Evolutionary conservation across 129 eudicot genomes (phyloP).

Genomic region (Glebionis coronaria): DNA sequence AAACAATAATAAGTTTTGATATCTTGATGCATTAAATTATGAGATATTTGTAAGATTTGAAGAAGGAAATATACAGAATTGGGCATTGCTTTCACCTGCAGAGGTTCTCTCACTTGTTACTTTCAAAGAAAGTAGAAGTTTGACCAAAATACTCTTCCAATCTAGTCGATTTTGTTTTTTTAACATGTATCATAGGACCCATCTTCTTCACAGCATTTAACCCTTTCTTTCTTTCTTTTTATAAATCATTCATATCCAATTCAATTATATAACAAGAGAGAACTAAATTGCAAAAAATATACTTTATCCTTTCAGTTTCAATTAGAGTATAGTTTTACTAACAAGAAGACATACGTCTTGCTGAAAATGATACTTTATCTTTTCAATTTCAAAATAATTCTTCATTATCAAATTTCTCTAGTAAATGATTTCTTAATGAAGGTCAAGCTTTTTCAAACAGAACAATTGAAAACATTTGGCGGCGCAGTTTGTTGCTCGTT

Average conservation of each 20-base stretch:
- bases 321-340: too few relatives aligned
- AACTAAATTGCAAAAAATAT: neutral
- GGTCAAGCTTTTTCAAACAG: too few relatives aligned
- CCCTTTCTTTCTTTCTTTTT: conserved; percentile 6
- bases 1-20: too few relatives aligned
- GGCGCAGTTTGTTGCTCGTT: too few relatives aligned
- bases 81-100: conserved; percentile 41
- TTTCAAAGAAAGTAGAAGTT: conserved; percentile 63
- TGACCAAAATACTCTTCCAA: conserved; percentile 46
- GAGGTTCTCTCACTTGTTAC: conserved; percentile 62
- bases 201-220: conserved; percentile 29
- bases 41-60: neutral
- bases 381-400: too few relatives aligned
- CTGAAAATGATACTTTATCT: neutral
- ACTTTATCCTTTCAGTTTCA: too few relatives aligned
- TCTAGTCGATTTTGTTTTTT: conserved; percentile 53
- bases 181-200: conserved; percentile 18
- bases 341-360: neutral
- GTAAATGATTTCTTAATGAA: too few relatives aligned
- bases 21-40: neutral
- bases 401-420: too few relatives aligned
- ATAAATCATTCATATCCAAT: conserved; percentile 12
- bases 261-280: conserved; percentile 20
- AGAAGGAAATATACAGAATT: neutral
- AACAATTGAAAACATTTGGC: too few relatives aligned